These are phyloP conservation scores for Thalassiosira profunda DNA, from an alignment of 108 stramenopile genomes.

Conservation along the genomic window DNA sequence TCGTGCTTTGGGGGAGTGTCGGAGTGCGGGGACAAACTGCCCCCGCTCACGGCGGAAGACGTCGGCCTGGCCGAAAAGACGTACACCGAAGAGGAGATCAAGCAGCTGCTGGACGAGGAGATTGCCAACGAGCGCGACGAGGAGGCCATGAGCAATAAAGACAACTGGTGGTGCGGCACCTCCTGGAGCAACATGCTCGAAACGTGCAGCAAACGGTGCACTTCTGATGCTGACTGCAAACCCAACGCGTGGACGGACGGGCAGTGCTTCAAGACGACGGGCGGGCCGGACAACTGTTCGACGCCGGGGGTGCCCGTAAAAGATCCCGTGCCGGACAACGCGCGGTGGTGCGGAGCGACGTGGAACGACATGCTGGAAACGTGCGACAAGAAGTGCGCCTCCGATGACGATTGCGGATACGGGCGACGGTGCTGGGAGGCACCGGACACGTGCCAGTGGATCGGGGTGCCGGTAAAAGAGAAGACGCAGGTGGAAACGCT, in stretches of 20 bases:
- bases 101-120: constrained; percentile 15
- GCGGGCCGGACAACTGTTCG: constrained; percentile 39
- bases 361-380: constrained; percentile 54
- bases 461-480: constrained; percentile 43
- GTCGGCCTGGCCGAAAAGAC: constrained; percentile 20
- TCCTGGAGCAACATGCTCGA: constrained; percentile 41
- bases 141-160: constrained; percentile 29
- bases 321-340: background rate
- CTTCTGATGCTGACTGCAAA: constrained; percentile 28
- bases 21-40: constrained; percentile 37
- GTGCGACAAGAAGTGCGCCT: constrained; percentile 21
- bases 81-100: constrained; percentile 41
- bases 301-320: constrained; percentile 29
- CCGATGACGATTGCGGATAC: constrained; percentile 32
- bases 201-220: constrained; percentile 34
- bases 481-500: constrained; percentile 6
- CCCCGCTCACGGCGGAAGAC: constrained; percentile 37
- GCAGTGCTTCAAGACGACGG: constrained; percentile 34
- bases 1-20: constrained; percentile 31
- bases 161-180: constrained; percentile 49
- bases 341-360: constrained; percentile 35
- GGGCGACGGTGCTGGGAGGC: constrained; percentile 39
- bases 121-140: constrained; percentile 19
- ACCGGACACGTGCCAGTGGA: constrained; percentile 36
- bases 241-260: constrained; percentile 23